Evolutionary conservation across 1,284 basidiomycete genomes (phyloP).

Genomic region (Cutaneotrichosporon cyanovorans): DNA sequence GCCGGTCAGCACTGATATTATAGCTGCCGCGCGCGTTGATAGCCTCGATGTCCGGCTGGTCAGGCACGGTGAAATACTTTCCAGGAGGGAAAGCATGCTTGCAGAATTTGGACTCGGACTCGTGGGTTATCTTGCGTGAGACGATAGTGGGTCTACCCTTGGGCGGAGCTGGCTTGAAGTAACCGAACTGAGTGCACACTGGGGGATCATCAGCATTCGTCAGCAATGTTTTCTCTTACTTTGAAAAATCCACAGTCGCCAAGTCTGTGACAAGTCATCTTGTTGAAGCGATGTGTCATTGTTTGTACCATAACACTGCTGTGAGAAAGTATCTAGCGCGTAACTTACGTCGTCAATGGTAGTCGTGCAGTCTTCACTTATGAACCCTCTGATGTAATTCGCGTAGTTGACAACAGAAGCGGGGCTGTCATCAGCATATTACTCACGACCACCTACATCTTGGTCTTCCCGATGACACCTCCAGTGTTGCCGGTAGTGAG

Average conservation of each 20-base stretch:
- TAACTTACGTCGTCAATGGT: constrained; percentile 34
- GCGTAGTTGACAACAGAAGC: constrained; percentile 65
- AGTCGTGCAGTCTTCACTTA: constrained; percentile 56
- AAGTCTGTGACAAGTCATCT: constrained; percentile 58
- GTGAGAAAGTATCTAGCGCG: constrained; percentile 3
- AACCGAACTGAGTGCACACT: constrained; percentile 86
- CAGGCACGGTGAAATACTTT: constrained; percentile 62
- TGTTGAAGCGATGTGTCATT: constrained; percentile 61
- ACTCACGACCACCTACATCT: constrained; percentile 26
- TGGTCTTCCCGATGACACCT: constrained; percentile 26
- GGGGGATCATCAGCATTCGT: constrained; percentile 3
- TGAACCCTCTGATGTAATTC: constrained; percentile 62
- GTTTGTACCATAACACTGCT: constrained; percentile 75
- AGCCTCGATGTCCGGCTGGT: constrained; percentile 64
- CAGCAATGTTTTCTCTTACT: constrained; percentile 14
- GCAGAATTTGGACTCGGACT: constrained; percentile 74
- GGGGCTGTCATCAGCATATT: constrained; percentile 39
- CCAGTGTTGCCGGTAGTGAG: constrained; percentile 47
- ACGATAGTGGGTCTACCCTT: constrained; percentile 34
- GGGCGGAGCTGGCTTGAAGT: constrained; percentile 53
- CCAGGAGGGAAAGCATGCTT: constrained; percentile 74
- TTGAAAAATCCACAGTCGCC: constrained; percentile 87
- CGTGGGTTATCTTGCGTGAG: constrained; percentile 59
- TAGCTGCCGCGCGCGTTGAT: constrained; percentile 76
- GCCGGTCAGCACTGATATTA: constrained; percentile 61